A percentile compares a stretch with the other conserved stretches of the same genome.
Evolutionary conservation across 345 rosid genomes (phyloP).

Genomic region (Acer saccharum): DNA sequence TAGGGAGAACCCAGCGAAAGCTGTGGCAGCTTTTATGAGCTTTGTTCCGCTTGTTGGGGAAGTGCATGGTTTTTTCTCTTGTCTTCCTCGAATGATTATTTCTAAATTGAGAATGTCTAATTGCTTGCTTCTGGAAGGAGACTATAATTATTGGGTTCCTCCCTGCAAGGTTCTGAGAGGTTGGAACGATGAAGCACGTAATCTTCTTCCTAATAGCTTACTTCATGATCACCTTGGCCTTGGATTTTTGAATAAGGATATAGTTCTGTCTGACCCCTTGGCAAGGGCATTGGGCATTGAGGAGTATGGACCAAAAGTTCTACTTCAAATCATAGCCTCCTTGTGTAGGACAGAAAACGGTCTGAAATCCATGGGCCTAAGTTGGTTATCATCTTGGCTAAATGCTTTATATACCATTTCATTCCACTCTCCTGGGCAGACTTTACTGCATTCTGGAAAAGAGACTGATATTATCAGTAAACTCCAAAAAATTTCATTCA

Average conservation of each 20-base stretch:
- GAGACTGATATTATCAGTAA: conserved; percentile 41
- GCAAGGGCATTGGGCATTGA: conserved; percentile 77
- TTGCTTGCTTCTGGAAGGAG: conserved; percentile 87
- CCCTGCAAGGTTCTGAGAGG: conserved; percentile 88
- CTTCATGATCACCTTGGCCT: conserved; percentile 82
- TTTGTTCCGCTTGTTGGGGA: conserved; percentile 89
- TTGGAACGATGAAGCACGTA: conserved; percentile 70
- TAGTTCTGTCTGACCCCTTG: conserved; percentile 72
- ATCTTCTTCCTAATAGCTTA: conserved; percentile 59
- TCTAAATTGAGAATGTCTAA: conserved; percentile 60
- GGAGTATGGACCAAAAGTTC: conserved; percentile 76
- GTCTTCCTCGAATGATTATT: conserved; percentile 70
- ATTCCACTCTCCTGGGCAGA: conserved; percentile 48
- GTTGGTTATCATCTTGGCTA: conserved; percentile 80
- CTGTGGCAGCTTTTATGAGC: conserved; percentile 79
- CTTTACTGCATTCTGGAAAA: conserved; percentile 31
- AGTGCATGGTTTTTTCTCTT: conserved; percentile 89
- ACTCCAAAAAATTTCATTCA: conserved; percentile 63
- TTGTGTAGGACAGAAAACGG: conserved; percentile 56
- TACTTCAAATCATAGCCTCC: conserved; percentile 58
- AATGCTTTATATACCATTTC: conserved; percentile 50
- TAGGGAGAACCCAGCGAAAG: conserved; percentile 73
- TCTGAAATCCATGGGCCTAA: conserved; percentile 61
- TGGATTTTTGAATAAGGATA: conserved; percentile 74
- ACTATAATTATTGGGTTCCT: conserved; percentile 68